phyloP scores from a whole-genome alignment of 2,329 filamentous ascomycete species.

The Penicillium sp. region DNA sequence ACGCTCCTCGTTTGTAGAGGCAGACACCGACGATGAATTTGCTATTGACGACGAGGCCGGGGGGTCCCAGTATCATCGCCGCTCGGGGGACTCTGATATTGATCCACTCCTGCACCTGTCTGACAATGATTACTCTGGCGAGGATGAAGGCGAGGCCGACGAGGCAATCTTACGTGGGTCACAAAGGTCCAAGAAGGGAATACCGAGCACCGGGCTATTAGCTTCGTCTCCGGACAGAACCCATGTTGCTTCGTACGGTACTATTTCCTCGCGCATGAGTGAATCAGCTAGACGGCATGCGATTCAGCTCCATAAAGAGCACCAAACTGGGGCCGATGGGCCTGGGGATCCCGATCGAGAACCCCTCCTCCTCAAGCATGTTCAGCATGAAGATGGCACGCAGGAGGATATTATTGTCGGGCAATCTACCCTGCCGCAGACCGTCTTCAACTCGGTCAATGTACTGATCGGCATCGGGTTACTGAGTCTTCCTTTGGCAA shows the following conservation, averaged over 20 bases:
- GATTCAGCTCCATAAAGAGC: slow-evolving; percentile 53
- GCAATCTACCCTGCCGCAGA: slow-evolving; percentile 93
- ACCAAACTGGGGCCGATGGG: slow-evolving; percentile 46
- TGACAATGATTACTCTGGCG: slow-evolving; percentile 17
- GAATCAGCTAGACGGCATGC: slow-evolving; percentile 58
- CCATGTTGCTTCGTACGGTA: slow-evolving; percentile 64
- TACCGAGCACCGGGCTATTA: slow-evolving; percentile 21
- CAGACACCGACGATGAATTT: slow-evolving; percentile 50
- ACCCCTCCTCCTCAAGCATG: slow-evolving; percentile 81
- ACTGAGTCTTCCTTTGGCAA: slow-evolving; percentile 80
- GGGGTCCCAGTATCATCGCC: slow-evolving; percentile 20
- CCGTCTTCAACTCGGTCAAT: slow-evolving; percentile 94
- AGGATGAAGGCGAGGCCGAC: slow-evolving; percentile 12
- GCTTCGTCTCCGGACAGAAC: slow-evolving; percentile 67
- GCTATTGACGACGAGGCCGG: slow-evolving; percentile 19
- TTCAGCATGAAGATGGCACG: slow-evolving; percentile 80
- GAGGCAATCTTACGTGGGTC: slow-evolving; percentile 7
- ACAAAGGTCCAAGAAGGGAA: slow-evolving; percentile 15
- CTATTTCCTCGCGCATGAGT: slow-evolving; percentile 56
- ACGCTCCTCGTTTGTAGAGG: slow-evolving; percentile 69
- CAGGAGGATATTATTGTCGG: slow-evolving; percentile 82
- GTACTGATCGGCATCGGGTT: slow-evolving; percentile 88
- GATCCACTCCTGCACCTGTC: slow-evolving; percentile 31
- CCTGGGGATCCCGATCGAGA: slow-evolving; percentile 61
- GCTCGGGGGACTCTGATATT: slow-evolving; percentile 22